Conservation (phyloP, 805 yeast genomes). For the Vanderwaltozyma polyspora region DNA sequence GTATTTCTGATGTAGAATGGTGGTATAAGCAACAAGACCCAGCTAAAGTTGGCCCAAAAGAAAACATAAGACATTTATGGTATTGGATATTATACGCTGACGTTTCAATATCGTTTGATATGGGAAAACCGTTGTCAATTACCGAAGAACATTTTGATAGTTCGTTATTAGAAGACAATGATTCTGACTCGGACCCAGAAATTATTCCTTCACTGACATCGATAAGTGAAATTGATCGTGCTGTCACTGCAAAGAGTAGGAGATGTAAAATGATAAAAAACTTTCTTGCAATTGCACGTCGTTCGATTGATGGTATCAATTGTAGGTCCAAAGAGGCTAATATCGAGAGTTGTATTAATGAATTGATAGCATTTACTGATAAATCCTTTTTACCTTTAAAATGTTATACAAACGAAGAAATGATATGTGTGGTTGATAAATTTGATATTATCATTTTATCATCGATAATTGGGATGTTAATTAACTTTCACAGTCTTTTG, state of each 20-base stretch:
- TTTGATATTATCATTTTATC: conserved; percentile 16
- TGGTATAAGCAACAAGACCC: conserved; percentile 11
- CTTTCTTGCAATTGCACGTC: conserved; percentile 9
- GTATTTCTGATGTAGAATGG: conserved; percentile 14
- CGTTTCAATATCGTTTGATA: conserved; percentile 17
- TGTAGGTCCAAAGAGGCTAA: conserved; percentile 3
- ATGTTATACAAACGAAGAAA: conserved; percentile 9
- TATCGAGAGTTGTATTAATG: conserved; percentile 4
- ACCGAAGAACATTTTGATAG: neutral
- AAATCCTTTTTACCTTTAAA: conserved; percentile 10
- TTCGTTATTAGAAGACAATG: too few relatives aligned
- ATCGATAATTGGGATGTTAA: conserved; percentile 15
- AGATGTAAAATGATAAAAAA: conserved; percentile 5
- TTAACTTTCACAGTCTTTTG: conserved; percentile 13
- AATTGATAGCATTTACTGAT: conserved; percentile 9
- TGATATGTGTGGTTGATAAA: conserved; percentile 10
- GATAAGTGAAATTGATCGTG: too few relatives aligned
- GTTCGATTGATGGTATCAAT: conserved; percentile 9
- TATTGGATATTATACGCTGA: conserved; percentile 19
- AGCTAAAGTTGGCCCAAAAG: conserved; percentile 8
- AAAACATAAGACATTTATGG: conserved; percentile 9
- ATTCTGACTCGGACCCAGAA: too few relatives aligned
- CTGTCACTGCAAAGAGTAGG: conserved; percentile 1
- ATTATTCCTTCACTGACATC: too few relatives aligned
- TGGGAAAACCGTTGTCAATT: conserved; percentile 20